These are phyloP conservation scores for Phyllachora maydis DNA, from an alignment of 2,329 filamentous ascomycete genomes.

Conservation along the genomic window DNA sequence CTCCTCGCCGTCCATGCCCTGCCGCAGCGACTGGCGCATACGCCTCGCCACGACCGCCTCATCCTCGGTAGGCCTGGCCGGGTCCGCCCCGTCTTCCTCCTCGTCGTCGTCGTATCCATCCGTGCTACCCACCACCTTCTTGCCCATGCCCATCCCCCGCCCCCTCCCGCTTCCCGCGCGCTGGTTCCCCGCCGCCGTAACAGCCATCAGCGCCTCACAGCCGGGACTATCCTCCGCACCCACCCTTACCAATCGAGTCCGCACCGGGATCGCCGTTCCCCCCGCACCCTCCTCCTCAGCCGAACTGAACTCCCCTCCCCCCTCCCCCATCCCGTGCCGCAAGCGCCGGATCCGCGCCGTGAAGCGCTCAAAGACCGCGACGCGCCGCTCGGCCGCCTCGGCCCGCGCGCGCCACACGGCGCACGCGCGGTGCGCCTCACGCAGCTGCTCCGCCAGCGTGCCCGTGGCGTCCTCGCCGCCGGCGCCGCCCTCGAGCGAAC, in stretches of 20 bases:
- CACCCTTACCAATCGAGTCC: background rate
- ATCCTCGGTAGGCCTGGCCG: background rate
- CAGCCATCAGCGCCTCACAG: background rate
- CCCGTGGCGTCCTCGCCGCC: conserved; percentile 12
- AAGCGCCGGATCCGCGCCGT: conserved; percentile 1
- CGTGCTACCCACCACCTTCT: too few species aligned
- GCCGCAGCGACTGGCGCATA: conserved; percentile 1
- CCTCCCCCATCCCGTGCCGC: background rate
- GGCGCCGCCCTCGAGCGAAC: background rate
- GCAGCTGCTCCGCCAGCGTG: conserved; percentile 25
- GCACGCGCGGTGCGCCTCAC: conserved; percentile 18
- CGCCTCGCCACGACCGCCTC: conserved; percentile 1
- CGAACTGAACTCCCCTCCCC: too few species aligned
- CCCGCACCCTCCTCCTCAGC: background rate
- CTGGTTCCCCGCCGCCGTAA: background rate
- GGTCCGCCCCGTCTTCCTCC: too few species aligned
- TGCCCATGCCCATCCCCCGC: too few species aligned
- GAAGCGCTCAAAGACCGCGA: conserved; percentile 22
- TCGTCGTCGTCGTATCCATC: too few species aligned
- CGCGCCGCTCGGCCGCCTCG: conserved; percentile 29
- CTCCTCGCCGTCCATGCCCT: conserved; percentile 1
- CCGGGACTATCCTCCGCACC: background rate
- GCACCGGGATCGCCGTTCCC: background rate
- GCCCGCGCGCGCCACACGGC: conserved; percentile 32
- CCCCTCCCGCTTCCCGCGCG: too few species aligned